Base-by-base conservation (phyloP, 805 yeast species). In the Zygoascus ofunaensis region DNA sequence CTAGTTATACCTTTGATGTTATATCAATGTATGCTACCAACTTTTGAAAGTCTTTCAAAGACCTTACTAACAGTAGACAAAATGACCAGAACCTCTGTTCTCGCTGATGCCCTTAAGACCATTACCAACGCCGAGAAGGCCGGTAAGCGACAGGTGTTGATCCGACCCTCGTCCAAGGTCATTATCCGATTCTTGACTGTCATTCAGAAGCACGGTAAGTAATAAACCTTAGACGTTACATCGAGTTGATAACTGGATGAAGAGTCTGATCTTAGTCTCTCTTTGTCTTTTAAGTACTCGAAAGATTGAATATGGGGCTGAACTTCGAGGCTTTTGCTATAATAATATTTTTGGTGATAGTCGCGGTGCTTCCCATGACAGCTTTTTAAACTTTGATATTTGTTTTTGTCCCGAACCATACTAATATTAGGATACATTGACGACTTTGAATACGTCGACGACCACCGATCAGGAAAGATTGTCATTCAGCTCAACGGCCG, bases 231-330 rank as follows among this genome's bases (percentile, higher is more conserved):
- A 4, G 17, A 7, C 26, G 39, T 20, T 36, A 19, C 22, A 24
- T 61, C 96, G 95, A 82, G 79, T 80, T 85, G 94, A 87, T 89
- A 87, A 89, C 96, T 89, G 87, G 96, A 86, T 85, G 94, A 89
- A 71, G 68, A 77, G 95, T 76, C 84, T 82, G 84, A 68, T 65
- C 66, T 71, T 80, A 69, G 82, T 87, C 90, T 81, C 94, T 75
- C 73, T 80, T 87, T 82, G 96, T 87, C 95, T 80, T 89, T 87
- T 87, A 87, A 87, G 77, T 82, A 80, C 81, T 83, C 94, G 96
- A 95, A 69, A 89, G 76, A 89, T 63, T 62, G 62, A 70, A 52
- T 44, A 40, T 26, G 30, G 48, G 38, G 56, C 47, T 49, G 37
- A 14, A 14, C 19, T 35, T 20, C 41, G 41, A 30, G 23, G 34